These are phyloP conservation scores for Plasmodium adleri DNA, from an alignment of 169 alveolate genomes.

Conservation along the genomic window DNA sequence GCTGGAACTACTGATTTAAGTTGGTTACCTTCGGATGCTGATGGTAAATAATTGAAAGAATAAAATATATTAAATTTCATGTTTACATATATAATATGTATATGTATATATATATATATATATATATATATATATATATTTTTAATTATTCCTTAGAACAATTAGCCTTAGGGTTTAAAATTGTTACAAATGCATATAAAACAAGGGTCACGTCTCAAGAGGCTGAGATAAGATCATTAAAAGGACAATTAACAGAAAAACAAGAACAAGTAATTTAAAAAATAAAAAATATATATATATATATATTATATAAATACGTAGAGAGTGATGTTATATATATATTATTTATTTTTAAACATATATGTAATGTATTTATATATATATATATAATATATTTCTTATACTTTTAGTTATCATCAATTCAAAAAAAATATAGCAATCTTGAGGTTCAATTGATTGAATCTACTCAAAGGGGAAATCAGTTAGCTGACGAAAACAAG, in stretches of 20 bases:
- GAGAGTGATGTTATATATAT: too few relatives aligned
- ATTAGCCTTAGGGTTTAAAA: slow-evolving; percentile 88
- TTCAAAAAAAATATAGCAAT: slow-evolving; percentile 88
- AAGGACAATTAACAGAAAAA: slow-evolving; percentile 86
- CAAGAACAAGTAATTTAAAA: slow-evolving; percentile 81
- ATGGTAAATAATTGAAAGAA: slow-evolving; percentile 71
- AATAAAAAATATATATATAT: neutral
- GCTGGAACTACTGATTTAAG: slow-evolving; percentile 80
- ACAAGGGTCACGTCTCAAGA: slow-evolving; percentile 87
- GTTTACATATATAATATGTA: neutral
- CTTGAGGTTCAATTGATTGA: slow-evolving; percentile 89
- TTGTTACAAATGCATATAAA: slow-evolving; percentile 89
- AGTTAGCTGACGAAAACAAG: slow-evolving; percentile 88
- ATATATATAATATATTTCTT: neutral
- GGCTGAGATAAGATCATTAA: slow-evolving; percentile 86
- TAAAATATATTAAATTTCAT: neutral
- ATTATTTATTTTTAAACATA: neutral
- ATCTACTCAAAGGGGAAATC: slow-evolving; percentile 89
- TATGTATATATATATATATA: neutral
- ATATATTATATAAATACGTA: neutral
- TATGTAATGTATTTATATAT: neutral
- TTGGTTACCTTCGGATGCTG: slow-evolving; percentile 88
- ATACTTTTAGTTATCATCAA: slow-evolving; percentile 78
- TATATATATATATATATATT: neutral
- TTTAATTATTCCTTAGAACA: slow-evolving; percentile 81